Base-by-base conservation (phyloP, 139 green algal species). In the Tetratostichococcus sp. region DNA sequence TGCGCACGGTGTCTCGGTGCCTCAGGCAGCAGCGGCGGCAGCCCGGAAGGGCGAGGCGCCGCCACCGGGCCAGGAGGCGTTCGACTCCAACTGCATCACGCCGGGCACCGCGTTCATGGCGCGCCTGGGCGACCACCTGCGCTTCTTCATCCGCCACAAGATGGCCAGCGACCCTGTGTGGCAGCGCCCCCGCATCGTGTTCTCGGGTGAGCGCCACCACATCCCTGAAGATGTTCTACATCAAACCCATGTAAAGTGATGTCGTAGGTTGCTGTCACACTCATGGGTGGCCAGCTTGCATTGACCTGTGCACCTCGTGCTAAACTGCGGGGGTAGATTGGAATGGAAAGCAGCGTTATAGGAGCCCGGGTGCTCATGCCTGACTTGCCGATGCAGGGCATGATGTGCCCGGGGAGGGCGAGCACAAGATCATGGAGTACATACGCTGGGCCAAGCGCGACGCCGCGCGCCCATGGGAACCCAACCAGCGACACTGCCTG, bases 361-460 rank as follows among this genome's bases (percentile, higher is more conserved):
- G n/a, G n/a, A n/a, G n/a, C n/a, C n/a, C n/a, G n/a, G n/a, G n/a
- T n/a, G n/a, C n/a, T n/a, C n/a, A n/a, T n/a, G n/a, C n/a, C 19
- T n/a, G 50, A 5, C 2, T 25, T 26, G 11, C 22, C 14, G 22
- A 8, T 67, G 16, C 82, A 89, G 92, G 91, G 5, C 92, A 96
- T 77, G 91, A 97, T 43, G 92, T 98, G 35, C 92, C 93, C 14
- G 94, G 94, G 8, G 94, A 98, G 83, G 94, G 93, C 2, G 94
- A 98, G 85, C 94, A 98, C 89, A 98, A 98, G 82, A 95, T 98
- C 82, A 97, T 98, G 94, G 94, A 98, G 84, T 94, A 97, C 87
- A 95, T 98, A 26, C 86, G 94, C 26, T 91, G 83, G 85, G 66
- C 91, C 75, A 87, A 84, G 58, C 75, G 70, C 25, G 21, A 73